A percentile compares a stretch with the other conserved stretches of the same genome.
phyloP scores from a whole-genome alignment of 2,329 filamentous ascomycete genomes.

The Verticillium klebahnii region DNA sequence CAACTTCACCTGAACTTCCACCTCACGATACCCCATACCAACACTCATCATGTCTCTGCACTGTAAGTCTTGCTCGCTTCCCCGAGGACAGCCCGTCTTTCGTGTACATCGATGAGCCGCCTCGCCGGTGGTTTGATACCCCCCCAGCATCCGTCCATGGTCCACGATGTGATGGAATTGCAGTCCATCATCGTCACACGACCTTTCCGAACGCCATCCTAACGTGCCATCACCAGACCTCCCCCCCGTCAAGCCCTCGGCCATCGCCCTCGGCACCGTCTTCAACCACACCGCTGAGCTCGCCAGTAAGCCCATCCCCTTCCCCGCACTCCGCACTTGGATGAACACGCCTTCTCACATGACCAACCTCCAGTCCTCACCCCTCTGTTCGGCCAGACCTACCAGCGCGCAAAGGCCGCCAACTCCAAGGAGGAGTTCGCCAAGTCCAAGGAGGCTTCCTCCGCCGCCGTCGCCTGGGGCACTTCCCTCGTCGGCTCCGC shows the following conservation, averaged over 20 bases:
- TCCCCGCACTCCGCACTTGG: background rate
- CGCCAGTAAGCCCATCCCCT: conserved; percentile 39
- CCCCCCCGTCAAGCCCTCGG: conserved; percentile 88
- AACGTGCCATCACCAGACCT: conserved; percentile 37
- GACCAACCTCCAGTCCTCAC: conserved; percentile 54
- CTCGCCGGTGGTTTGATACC: background rate
- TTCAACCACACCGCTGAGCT: conserved; percentile 94
- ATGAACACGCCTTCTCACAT: conserved; percentile 1
- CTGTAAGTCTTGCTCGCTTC: conserved; percentile 35
- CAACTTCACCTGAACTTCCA: background rate
- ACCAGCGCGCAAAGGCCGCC: conserved; percentile 84
- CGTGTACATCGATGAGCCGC: background rate
- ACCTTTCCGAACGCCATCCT: background rate
- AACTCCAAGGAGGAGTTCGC: conserved; percentile 97
- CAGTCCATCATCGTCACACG: background rate
- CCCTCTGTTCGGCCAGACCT: conserved; percentile 90
- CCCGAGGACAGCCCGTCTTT: background rate
- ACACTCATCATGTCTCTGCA: conserved; percentile 53
- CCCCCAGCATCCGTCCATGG: background rate
- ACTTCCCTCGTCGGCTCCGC: conserved; percentile 85
- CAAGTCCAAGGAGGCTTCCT: conserved; percentile 85
- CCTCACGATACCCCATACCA: background rate
- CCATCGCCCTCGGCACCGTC: conserved; percentile 90
- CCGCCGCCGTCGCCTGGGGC: conserved; percentile 84
- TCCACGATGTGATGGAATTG: background rate